phyloP scores from a whole-genome alignment of 2,329 filamentous ascomycete genomes.

The Nothomitra cinnamomea region DNA sequence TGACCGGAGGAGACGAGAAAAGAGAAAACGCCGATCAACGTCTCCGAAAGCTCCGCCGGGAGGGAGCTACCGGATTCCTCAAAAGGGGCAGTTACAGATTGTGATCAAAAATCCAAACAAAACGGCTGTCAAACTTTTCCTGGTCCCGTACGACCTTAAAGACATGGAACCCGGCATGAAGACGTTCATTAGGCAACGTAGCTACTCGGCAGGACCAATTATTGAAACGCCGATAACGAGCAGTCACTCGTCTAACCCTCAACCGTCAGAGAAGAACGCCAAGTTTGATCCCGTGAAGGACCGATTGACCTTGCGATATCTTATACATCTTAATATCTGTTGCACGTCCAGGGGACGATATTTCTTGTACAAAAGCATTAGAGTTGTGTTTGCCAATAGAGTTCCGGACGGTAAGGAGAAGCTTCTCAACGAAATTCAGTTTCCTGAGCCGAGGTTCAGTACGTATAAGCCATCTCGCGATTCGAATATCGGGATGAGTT shows the following conservation, averaged over 20 bases:
- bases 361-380: slow-evolving; percentile 80
- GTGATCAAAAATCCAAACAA: slow-evolving; percentile 98
- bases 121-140: slow-evolving; percentile 88
- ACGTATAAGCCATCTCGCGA: slow-evolving; percentile 54
- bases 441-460: slow-evolving; percentile 74
- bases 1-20: slow-evolving; percentile 23
- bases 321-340: slow-evolving; percentile 88
- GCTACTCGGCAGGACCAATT: slow-evolving; percentile 74
- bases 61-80: slow-evolving; percentile 84
- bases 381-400: slow-evolving; percentile 91
- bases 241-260: slow-evolving; percentile 16
- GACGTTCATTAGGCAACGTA: slow-evolving; percentile 87
- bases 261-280: slow-evolving; percentile 21
- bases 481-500: slow-evolving; percentile 13
- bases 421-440: slow-evolving; percentile 73
- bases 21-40: slow-evolving; percentile 40
- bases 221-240: slow-evolving; percentile 49
- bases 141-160: slow-evolving; percentile 79
- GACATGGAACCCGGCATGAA: slow-evolving; percentile 92
- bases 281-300: slow-evolving; percentile 40
- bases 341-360: slow-evolving; percentile 67
- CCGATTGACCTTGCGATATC: slow-evolving; percentile 67
- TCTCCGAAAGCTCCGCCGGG: slow-evolving; percentile 57
- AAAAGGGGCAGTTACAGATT: slow-evolving; percentile 87
- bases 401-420: slow-evolving; percentile 93